These are phyloP conservation scores for Aaosphaeria arxii DNA, from an alignment of 2,329 filamentous ascomycete species.

Conservation along the genomic window DNA sequence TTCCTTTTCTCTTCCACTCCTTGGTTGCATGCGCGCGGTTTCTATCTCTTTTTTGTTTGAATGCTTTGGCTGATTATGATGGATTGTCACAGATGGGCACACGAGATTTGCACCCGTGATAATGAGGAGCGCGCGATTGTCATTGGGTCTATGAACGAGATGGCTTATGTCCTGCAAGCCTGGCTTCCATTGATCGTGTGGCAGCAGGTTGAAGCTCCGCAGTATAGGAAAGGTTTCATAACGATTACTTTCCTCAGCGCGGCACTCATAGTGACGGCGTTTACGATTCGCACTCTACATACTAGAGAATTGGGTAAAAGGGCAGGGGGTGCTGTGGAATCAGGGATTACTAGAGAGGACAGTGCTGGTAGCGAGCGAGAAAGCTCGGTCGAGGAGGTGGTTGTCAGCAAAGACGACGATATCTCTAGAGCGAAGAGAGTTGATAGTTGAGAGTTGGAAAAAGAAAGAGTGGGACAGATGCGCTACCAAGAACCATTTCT, in stretches of 20 bases:
- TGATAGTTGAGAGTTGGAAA: too few relatives aligned
- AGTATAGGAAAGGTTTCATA: conserved; percentile 60
- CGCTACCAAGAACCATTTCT: too few relatives aligned
- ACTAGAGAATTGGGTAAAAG: conserved; percentile 33
- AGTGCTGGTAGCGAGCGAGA: not conserved
- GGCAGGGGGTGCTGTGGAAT: too few relatives aligned
- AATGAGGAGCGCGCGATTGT: conserved; percentile 67
- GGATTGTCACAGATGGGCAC: conserved; percentile 43
- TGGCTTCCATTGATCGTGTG: conserved; percentile 67
- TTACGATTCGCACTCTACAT: conserved; percentile 46
- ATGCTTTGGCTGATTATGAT: conserved; percentile 1
- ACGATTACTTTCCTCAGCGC: conserved; percentile 35
- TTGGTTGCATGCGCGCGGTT: too few relatives aligned
- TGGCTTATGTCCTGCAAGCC: conserved; percentile 67
- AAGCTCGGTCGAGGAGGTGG: conserved; percentile 1
- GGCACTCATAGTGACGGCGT: conserved; percentile 49
- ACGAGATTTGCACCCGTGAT: conserved; percentile 54
- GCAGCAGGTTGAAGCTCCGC: conserved; percentile 62
- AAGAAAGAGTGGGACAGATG: too few relatives aligned
- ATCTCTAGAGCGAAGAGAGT: not conserved
- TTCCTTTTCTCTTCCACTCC: too few relatives aligned
- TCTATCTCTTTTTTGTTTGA: conserved; percentile 22
- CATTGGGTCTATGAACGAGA: conserved; percentile 64
- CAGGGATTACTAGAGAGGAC: not conserved
- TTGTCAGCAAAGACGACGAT: not conserved